A percentile compares a stretch with the other conserved stretches of the same genome.
Evolutionary conservation across 1,139 yeast genomes (phyloP).

Genomic region (Maudiozyma humilis): DNA sequence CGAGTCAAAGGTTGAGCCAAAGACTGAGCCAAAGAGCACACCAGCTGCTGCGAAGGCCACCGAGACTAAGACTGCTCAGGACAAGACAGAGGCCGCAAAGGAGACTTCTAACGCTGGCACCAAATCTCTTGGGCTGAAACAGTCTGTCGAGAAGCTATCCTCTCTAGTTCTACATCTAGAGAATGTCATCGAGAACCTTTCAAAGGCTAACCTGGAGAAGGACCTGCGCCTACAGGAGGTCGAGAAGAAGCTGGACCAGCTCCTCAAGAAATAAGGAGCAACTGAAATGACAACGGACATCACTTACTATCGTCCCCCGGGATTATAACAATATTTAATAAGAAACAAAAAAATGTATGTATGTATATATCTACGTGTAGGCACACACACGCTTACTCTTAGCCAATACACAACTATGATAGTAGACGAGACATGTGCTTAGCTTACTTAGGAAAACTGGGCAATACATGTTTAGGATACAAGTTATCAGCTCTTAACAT

Average conservation of each 20-base stretch:
- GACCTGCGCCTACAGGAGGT: slow-evolving; percentile 47
- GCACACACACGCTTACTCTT: no score
- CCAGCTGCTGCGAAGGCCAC: slow-evolving; percentile 13
- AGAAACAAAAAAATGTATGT: no score
- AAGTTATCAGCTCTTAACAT: no score
- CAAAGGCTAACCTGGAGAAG: slow-evolving; percentile 49
- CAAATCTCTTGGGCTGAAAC: slow-evolving; percentile 52
- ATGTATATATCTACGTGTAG: no score
- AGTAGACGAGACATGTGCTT: no score
- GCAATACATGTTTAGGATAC: no score
- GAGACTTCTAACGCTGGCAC: slow-evolving; percentile 20
- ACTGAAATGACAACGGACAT: background rate
- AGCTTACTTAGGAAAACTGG: no score
- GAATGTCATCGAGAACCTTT: slow-evolving; percentile 43
- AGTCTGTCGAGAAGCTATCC: slow-evolving; percentile 59
- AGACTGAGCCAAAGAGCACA: slow-evolving; percentile 4
- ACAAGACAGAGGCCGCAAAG: slow-evolving; percentile 15
- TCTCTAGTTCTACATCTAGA: slow-evolving; percentile 50
- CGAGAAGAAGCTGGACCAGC: slow-evolving; percentile 38
- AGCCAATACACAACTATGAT: no score
- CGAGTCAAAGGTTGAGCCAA: background rate
- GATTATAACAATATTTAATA: no score
- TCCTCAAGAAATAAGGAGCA: slow-evolving; percentile 19
- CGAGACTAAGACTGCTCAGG: slow-evolving; percentile 24
- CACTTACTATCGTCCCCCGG: no score